Base-by-base conservation (phyloP, 495 filamentous ascomycete genomes). In the Sabuloglossum arenarium region DNA sequence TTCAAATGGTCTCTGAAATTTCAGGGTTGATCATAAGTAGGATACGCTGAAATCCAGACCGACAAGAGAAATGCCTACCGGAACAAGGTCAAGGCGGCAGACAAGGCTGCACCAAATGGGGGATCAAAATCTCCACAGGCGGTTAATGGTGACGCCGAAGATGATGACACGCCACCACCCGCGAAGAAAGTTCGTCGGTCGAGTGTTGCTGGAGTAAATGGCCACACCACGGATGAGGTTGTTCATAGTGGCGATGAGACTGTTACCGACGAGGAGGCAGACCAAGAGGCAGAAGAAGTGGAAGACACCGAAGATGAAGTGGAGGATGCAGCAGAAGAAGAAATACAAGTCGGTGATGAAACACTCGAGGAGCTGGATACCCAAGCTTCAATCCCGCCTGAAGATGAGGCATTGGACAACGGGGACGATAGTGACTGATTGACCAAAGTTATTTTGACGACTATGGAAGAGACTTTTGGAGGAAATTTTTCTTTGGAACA, bases 21-120 rank as follows among this genome's bases (percentile, higher is more conserved):
- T 32, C 4, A 21, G 27, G 12, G 16, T 27, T 52, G 11, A 45
- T 28, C 29, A 4, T 72, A 62, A 73, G 73, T 45, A 66, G 68
- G 67, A 32, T 83, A 76, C 66, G 79, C 72, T 28, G 77, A 79
- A 56, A 71, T 79, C 55, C 78, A 80, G 61, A 74, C 75, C 28
- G 78, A 79, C 54, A 85, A 84, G 69, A 70, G 80, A 61, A 79
- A 76, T 65, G 70, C 68, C 5, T 75, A 75, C 59, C 61, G 73
- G 24, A 68, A 70, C 42, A 80, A 80, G 64, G 73, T 73, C 10
- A 77, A 68, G 58, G 69, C 67, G 43, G 74, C 72, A 58, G 69
- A 66, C 59, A 62, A 64, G 46, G 56, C 59, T 19, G 59, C 10
- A 3, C 63, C 63, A 19, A 65, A 28, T 3, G 61, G 55, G 25